Evolutionary conservation across 345 rosid species (phyloP).

Genomic region (Lepidium africanum): DNA sequence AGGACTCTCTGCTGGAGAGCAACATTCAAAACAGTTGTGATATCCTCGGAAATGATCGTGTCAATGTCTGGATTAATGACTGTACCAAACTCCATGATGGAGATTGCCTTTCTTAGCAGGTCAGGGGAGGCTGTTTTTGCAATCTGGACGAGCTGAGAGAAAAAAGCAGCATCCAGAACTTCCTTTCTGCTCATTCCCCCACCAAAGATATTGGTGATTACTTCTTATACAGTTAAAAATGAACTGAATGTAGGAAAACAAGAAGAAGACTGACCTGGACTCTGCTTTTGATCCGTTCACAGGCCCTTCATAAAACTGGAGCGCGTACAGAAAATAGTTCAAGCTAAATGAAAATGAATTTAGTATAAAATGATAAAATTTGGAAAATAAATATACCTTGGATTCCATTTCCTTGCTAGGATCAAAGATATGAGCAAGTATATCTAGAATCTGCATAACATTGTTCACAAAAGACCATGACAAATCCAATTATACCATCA

Average conservation of each 20-base stretch:
- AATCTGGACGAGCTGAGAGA: slow-evolving; percentile 51
- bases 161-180: slow-evolving; percentile 42
- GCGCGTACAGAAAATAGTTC: slow-evolving; percentile 4
- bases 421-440: slow-evolving; percentile 63
- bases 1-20: slow-evolving; percentile 52
- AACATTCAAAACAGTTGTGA: slow-evolving; percentile 51
- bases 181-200: slow-evolving; percentile 38
- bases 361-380: slow-evolving; percentile 3
- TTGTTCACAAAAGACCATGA: background rate
- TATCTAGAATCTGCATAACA: slow-evolving; percentile 55
- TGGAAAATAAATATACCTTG: slow-evolving; percentile 42
- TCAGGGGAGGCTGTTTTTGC: slow-evolving; percentile 45
- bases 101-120: slow-evolving; percentile 63
- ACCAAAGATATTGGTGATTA: background rate
- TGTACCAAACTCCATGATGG: slow-evolving; percentile 55
- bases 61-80: slow-evolving; percentile 39
- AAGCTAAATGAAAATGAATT: background rate
- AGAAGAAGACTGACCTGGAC: slow-evolving; percentile 40
- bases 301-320: slow-evolving; percentile 59
- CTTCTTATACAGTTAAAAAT: background rate
- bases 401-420: slow-evolving; percentile 70
- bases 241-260: background rate
- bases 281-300: slow-evolving; percentile 39
- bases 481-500: background rate
- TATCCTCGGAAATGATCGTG: slow-evolving; percentile 34